These are phyloP conservation scores for Guillardia theta DNA, from an alignment of 78 protist genomes.

Conservation along the genomic window DNA sequence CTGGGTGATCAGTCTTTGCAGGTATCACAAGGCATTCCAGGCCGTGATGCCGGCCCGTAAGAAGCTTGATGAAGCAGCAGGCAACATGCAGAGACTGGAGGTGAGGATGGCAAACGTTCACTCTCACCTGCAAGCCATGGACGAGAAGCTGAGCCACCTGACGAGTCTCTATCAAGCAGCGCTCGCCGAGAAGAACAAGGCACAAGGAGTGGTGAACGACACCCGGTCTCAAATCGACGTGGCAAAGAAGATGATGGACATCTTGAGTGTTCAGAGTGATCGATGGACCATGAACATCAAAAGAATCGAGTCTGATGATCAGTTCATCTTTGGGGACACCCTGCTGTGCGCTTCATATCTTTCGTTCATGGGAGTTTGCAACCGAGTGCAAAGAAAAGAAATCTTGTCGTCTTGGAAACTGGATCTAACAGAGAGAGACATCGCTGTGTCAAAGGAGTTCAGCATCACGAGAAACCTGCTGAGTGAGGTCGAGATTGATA, in stretches of 20 bases:
- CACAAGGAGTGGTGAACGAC: slow-evolving; percentile 1
- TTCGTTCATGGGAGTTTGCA: slow-evolving; percentile 79
- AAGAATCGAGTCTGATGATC: not conserved
- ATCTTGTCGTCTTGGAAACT: no score
- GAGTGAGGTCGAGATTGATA: no score
- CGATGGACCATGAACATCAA: slow-evolving; percentile 57
- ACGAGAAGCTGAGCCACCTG: slow-evolving; percentile 39
- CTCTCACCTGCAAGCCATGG: slow-evolving; percentile 18
- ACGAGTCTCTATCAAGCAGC: slow-evolving; percentile 43
- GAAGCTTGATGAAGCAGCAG: not conserved
- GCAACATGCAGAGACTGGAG: no score
- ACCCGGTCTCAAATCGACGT: slow-evolving; percentile 45
- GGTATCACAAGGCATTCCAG: slow-evolving; percentile 22
- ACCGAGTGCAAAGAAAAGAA: no score
- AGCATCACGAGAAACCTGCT: no score
- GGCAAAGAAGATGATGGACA: slow-evolving; percentile 61
- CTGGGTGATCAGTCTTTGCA: not conserved
- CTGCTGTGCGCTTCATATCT: slow-evolving; percentile 73
- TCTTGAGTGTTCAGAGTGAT: slow-evolving; percentile 52
- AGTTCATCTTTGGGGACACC: slow-evolving; percentile 72
- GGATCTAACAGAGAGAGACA: slow-evolving; percentile 25
- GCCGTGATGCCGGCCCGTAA: slow-evolving; percentile 5
- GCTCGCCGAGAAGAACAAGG: slow-evolving; percentile 36
- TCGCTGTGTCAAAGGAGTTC: slow-evolving; percentile 45
- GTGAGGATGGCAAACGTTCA: not conserved